Percentiles rank a stretch among this genome's conserved stretches.
phyloP scores from a whole-genome alignment of 345 rosid genomes.

The Sisymbrium irio region DNA sequence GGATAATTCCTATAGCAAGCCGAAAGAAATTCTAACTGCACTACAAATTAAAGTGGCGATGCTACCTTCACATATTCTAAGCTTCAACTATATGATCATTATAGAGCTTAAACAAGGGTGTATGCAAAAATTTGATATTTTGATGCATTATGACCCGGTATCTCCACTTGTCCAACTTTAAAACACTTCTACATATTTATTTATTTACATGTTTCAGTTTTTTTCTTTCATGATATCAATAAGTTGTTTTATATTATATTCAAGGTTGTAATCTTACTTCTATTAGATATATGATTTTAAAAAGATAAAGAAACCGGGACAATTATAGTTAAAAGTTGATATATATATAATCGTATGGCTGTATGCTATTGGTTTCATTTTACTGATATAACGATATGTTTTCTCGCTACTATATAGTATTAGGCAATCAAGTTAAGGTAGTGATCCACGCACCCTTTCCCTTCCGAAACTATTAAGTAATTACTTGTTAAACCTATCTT shows the following conservation, averaged over 20 bases:
- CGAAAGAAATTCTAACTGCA: not conserved
- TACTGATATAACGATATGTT: too few species aligned
- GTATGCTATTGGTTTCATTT: not conserved
- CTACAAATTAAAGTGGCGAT: slow-evolving; percentile 13
- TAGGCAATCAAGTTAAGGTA: slow-evolving; percentile 5
- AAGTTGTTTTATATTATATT: not conserved
- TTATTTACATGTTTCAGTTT: not conserved
- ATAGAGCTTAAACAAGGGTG: not conserved
- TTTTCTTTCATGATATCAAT: not conserved
- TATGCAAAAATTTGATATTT: slow-evolving; percentile 14
- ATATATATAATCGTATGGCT: not conserved
- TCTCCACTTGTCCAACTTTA: slow-evolving; percentile 23
- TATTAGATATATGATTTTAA: not conserved
- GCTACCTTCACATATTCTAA: slow-evolving; percentile 2
- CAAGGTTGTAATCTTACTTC: not conserved
- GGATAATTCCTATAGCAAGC: slow-evolving; percentile 2
- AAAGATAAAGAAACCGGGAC: not conserved
- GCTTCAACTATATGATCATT: slow-evolving; percentile 22
- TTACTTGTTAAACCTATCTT: slow-evolving; percentile 24
- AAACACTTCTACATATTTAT: not conserved
- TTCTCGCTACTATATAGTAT: too few species aligned
- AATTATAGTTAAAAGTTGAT: not conserved
- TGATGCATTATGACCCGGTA: slow-evolving; percentile 18
- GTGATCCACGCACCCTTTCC: slow-evolving; percentile 12
- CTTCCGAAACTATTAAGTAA: slow-evolving; percentile 11